phyloP scores from a whole-genome alignment of 2,329 filamentous ascomycete genomes.

The Cordyceps pruinosa region DNA sequence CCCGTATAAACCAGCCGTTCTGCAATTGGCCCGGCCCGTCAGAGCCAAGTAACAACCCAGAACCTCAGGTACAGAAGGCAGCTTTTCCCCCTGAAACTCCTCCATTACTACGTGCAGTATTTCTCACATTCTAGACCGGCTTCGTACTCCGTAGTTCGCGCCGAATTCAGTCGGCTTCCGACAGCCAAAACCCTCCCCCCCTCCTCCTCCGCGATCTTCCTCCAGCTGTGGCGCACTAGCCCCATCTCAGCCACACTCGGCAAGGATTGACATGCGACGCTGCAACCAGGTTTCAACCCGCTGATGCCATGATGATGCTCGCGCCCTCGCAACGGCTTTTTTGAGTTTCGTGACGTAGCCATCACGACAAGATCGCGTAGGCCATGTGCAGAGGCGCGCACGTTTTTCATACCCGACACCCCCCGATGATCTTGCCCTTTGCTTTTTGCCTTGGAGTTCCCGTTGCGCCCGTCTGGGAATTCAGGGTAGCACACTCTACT shows the following conservation, averaged over 20 bases:
- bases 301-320: slow-evolving; percentile 13
- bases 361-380: slow-evolving; percentile 5
- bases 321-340: slow-evolving; percentile 1
- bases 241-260: slow-evolving; percentile 7
- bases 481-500: slow-evolving; percentile 1
- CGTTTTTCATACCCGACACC: not conserved
- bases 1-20: not conserved
- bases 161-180: too few relatives aligned
- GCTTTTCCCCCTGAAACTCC: not conserved
- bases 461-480: too few relatives aligned
- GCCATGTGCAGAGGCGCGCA: not conserved
- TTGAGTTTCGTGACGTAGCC: slow-evolving; percentile 5
- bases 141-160: not conserved
- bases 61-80: not conserved
- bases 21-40: not conserved
- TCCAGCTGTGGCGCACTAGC: slow-evolving; percentile 1
- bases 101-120: too few relatives aligned
- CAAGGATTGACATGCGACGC: slow-evolving; percentile 2
- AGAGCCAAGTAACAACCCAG: not conserved
- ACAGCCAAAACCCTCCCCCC: not conserved
- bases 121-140: not conserved
- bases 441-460: too few relatives aligned
- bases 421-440: not conserved
- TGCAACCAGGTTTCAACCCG: not conserved
- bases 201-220: not conserved